These are phyloP conservation scores for Aspergillus bridgeri DNA, from an alignment of 495 filamentous ascomycete genomes.

Conservation along the genomic window DNA sequence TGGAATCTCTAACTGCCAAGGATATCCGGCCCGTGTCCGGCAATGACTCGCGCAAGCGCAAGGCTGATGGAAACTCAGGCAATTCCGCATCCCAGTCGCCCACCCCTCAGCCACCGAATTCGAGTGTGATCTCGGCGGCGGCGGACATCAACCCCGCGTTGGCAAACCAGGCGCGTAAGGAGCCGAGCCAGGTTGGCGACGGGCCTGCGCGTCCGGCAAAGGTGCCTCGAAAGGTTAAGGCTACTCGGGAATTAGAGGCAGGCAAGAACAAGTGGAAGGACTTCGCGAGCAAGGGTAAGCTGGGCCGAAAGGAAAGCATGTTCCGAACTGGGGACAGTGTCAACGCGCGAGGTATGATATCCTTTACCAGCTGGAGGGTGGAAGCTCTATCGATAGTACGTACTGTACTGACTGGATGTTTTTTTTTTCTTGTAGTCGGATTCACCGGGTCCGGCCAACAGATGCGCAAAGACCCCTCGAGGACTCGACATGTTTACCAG, in stretches of 20 bases:
- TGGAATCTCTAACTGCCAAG: constrained; percentile 78
- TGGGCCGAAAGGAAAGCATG: constrained; percentile 93
- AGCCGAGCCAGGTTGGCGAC: constrained; percentile 64
- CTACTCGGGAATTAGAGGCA: constrained; percentile 81
- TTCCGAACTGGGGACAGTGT: constrained; percentile 87
- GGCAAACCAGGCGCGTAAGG: constrained; percentile 65
- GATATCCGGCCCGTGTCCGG: constrained; percentile 75
- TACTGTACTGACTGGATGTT: neutral
- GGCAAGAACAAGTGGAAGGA: constrained; percentile 94
- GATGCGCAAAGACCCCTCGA: constrained; percentile 86
- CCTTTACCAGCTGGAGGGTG: neutral
- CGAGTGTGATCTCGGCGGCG: constrained; percentile 81
- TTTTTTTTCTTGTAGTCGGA: constrained; percentile 74
- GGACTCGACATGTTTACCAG: constrained; percentile 84
- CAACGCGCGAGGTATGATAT: constrained; percentile 71
- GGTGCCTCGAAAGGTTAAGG: constrained; percentile 78
- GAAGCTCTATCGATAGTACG: constrained; percentile 1
- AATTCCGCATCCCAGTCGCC: constrained; percentile 45
- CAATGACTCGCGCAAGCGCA: constrained; percentile 74
- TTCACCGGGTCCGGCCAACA: constrained; percentile 91
- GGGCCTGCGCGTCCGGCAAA: constrained; percentile 63
- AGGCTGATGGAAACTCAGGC: constrained; percentile 76
- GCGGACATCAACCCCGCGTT: constrained; percentile 79
- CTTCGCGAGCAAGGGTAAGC: constrained; percentile 76
- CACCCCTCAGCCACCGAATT: constrained; percentile 31